Conservation (phyloP, 1,284 basidiomycete genomes). For the Ustilago cynodontis region DNA sequence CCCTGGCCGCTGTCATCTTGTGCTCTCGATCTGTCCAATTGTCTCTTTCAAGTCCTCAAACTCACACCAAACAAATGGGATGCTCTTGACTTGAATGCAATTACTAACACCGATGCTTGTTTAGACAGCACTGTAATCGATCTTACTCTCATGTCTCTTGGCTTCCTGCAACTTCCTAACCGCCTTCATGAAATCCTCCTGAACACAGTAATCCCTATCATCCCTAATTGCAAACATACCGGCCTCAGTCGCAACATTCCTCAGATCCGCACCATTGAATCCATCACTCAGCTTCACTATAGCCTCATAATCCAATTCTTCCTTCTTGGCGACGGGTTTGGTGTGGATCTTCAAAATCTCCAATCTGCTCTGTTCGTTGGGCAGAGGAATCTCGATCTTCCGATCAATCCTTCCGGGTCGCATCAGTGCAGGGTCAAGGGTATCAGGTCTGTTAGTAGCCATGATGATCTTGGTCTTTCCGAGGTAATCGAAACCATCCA, state of each 20-base stretch:
- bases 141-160: slow-evolving; percentile 69
- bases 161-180: slow-evolving; percentile 90
- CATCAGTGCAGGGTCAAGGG: slow-evolving; percentile 94
- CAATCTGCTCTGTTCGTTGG: slow-evolving; percentile 91
- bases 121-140: slow-evolving; percentile 62
- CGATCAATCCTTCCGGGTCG: slow-evolving; percentile 95
- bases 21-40: no score
- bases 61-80: no score
- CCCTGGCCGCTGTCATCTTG: background rate
- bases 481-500: slow-evolving; percentile 98
- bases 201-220: slow-evolving; percentile 75
- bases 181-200: slow-evolving; percentile 98
- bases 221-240: slow-evolving; percentile 99
- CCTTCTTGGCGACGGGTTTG: slow-evolving; percentile 88
- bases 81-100: slow-evolving; percentile 1
- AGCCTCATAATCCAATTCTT: slow-evolving; percentile 72
- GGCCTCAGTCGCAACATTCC: slow-evolving; percentile 97
- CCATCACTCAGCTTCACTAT: slow-evolving; percentile 80
- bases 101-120: background rate
- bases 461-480: slow-evolving; percentile 98
- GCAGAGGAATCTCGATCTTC: slow-evolving; percentile 97
- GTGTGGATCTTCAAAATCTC: slow-evolving; percentile 99
- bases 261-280: slow-evolving; percentile 76
- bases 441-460: slow-evolving; percentile 74
- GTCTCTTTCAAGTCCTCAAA: background rate